These are phyloP conservation scores for Parathielavia hyrcaniae DNA, from an alignment of 495 filamentous ascomycete genomes.

Conservation along the genomic window DNA sequence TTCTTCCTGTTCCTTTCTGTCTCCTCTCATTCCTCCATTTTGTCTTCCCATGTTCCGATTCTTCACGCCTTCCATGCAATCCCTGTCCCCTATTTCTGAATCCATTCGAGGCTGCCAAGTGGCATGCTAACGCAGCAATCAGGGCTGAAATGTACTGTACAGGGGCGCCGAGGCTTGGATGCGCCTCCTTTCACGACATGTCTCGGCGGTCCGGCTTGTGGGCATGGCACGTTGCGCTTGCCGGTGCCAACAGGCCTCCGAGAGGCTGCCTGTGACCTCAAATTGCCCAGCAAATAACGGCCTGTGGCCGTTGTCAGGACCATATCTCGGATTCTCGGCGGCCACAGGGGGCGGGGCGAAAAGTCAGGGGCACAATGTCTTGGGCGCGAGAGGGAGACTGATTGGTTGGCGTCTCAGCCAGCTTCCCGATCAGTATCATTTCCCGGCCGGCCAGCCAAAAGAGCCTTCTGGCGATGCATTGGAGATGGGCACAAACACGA, in stretches of 20 bases:
- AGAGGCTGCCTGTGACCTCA: conserved; percentile 5
- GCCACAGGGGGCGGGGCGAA: not conserved
- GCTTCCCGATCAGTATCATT: conserved; percentile 9
- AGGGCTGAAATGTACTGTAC: too few relatives aligned
- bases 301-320: not conserved
- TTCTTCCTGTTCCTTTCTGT: too few relatives aligned
- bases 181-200: too few relatives aligned
- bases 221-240: conserved; percentile 3
- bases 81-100: too few relatives aligned
- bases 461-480: conserved; percentile 1
- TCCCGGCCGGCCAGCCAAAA: not conserved
- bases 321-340: not conserved
- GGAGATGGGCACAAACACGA: not conserved
- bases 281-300: not conserved
- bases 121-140: too few relatives aligned
- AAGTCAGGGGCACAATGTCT: conserved; percentile 2
- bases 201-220: not conserved
- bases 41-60: too few relatives aligned
- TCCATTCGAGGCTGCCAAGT: too few relatives aligned
- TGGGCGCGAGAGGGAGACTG: not conserved
- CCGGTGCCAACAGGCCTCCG: not conserved
- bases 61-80: too few relatives aligned
- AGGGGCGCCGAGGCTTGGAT: too few relatives aligned
- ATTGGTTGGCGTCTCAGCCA: not conserved
- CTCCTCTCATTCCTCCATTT: too few relatives aligned